Percentiles rank a stretch among this genome's conserved stretches.
These are phyloP conservation scores for Nepenthes mirabilis DNA, from an alignment of 148 eudicot genomes.

Conservation along the genomic window DNA sequence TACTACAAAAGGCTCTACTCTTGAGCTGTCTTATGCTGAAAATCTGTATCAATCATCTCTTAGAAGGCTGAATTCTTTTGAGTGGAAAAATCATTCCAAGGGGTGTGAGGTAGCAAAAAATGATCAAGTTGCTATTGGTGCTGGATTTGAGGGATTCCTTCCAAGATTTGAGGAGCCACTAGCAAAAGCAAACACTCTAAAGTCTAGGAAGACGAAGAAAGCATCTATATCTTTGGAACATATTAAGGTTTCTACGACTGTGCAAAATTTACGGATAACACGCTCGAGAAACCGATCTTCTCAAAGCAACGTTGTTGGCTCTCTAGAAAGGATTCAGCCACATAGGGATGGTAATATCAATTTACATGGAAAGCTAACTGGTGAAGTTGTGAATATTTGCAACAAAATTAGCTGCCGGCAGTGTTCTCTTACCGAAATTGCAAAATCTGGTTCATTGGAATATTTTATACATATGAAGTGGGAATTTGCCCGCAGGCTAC, in stretches of 20 bases:
- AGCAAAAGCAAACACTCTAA: slow-evolving; percentile 13
- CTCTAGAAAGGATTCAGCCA: slow-evolving; percentile 5
- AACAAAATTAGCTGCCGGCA: slow-evolving; percentile 46
- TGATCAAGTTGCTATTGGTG: not conserved
- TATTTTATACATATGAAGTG: slow-evolving; percentile 42
- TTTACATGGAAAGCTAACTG: slow-evolving; percentile 12
- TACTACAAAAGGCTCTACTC: slow-evolving; percentile 8
- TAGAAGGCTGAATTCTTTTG: slow-evolving; percentile 30
- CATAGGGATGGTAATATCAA: slow-evolving; percentile 10
- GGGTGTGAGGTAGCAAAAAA: slow-evolving; percentile 8
- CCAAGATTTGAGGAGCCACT: slow-evolving; percentile 11
- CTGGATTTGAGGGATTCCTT: slow-evolving; percentile 3
- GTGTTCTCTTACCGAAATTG: slow-evolving; percentile 35
- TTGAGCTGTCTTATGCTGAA: slow-evolving; percentile 22
- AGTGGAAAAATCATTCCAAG: slow-evolving; percentile 29
- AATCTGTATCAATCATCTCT: slow-evolving; percentile 40
- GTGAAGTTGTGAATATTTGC: slow-evolving; percentile 20
- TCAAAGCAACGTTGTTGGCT: slow-evolving; percentile 18
- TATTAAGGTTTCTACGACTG: slow-evolving; percentile 10
- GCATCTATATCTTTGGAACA: slow-evolving; percentile 22
- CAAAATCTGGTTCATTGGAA: slow-evolving; percentile 22
- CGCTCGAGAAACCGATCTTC: slow-evolving; percentile 36
- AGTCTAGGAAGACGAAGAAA: slow-evolving; percentile 38
- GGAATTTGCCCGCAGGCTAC: slow-evolving; percentile 67
- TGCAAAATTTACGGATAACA: slow-evolving; percentile 36